Evolutionary conservation across 1,139 yeast species (phyloP).

Genomic region (Lodderomyces jiufengensis): DNA sequence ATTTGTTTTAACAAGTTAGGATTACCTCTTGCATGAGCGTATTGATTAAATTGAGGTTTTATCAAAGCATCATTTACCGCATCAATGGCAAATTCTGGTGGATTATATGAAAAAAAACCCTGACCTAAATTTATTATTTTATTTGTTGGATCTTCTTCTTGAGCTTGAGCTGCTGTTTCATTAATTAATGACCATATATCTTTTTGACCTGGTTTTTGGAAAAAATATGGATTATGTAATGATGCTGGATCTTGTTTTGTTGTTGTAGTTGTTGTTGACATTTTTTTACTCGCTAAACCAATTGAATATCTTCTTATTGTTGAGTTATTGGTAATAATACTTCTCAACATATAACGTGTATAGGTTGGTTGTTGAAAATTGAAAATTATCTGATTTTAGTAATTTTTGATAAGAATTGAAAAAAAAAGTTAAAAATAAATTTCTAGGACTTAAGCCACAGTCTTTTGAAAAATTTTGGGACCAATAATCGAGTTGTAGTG

Average conservation of each 20-base stretch:
- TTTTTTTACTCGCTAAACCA: not conserved
- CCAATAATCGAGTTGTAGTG: no score
- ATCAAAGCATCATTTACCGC: conserved; percentile 80
- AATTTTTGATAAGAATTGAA: no score
- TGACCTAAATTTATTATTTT: conserved; percentile 82
- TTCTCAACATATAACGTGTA: conserved; percentile 3
- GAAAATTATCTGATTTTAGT: no score
- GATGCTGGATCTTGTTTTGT: conserved; percentile 14
- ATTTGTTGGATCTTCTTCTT: conserved; percentile 59
- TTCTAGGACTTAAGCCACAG: no score
- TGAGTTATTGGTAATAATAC: not conserved
- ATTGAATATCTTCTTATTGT: not conserved
- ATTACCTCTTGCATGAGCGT: conserved; percentile 88
- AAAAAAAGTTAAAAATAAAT: no score
- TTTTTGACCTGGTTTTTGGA: conserved; percentile 53
- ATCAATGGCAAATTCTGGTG: conserved; percentile 82
- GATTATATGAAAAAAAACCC: conserved; percentile 93
- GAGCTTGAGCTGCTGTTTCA: conserved; percentile 84
- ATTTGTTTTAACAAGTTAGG: conserved; percentile 68
- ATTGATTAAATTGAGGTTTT: conserved; percentile 76
- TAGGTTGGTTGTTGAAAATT: no score
- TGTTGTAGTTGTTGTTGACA: conserved; percentile 2
- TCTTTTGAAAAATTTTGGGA: no score
- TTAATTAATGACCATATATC: conserved; percentile 95
- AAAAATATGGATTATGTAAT: conserved; percentile 61